phyloP scores from a whole-genome alignment of 2,329 filamentous ascomycete genomes.

The Aspergillus ochraceus region DNA sequence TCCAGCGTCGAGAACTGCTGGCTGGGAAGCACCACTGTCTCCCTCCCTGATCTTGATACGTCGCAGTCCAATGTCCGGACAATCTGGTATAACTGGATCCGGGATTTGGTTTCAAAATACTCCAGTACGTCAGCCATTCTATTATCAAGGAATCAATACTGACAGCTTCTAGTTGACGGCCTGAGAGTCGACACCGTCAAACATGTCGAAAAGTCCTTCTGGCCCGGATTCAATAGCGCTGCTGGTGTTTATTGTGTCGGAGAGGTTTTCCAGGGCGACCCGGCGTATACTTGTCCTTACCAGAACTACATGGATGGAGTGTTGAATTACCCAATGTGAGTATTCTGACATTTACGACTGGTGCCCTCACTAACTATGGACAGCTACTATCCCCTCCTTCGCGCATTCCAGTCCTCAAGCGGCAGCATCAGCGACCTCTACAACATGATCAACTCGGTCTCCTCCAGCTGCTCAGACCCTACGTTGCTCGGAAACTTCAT shows the following conservation, averaged over 20 bases:
- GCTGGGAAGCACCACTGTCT: constrained; percentile 55
- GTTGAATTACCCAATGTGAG: constrained; percentile 47
- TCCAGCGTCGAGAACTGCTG: constrained; percentile 51
- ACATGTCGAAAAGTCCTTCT: constrained; percentile 51
- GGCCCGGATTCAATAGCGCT: constrained; percentile 40
- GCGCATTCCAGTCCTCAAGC: constrained; percentile 34
- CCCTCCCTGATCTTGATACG: constrained; percentile 64
- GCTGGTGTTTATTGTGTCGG: constrained; percentile 52
- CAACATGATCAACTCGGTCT: constrained; percentile 35
- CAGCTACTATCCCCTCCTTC: constrained; percentile 33
- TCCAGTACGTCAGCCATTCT: constrained; percentile 42
- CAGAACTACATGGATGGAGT: constrained; percentile 49
- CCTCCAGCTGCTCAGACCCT: constrained; percentile 44
- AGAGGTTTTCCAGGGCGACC: constrained; percentile 47
- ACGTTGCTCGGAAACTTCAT: constrained; percentile 55
- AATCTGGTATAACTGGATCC: constrained; percentile 60
- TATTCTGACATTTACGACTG: background rate
- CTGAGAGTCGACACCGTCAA: constrained; percentile 54
- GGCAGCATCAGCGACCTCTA: constrained; percentile 38
- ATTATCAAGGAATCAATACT: background rate
- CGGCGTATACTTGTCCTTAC: constrained; percentile 44
- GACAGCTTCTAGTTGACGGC: constrained; percentile 44
- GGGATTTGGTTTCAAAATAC: constrained; percentile 58
- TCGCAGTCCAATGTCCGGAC: constrained; percentile 49
- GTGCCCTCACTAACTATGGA: background rate